Conservation (phyloP, 768 basidiomycete genomes). For the Leccinum subtestaceum region DNA sequence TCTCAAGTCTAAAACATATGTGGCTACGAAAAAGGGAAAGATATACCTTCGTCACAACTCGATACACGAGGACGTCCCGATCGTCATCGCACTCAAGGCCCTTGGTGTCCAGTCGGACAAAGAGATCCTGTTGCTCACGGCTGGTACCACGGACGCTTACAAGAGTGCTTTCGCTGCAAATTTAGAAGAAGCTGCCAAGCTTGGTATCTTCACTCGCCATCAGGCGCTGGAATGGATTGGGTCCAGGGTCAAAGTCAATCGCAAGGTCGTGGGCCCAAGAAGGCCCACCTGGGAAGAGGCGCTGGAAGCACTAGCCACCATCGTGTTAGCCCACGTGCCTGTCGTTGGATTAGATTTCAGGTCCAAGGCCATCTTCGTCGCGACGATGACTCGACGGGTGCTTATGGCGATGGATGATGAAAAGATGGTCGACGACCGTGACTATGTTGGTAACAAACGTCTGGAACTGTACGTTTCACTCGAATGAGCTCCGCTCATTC, state of each 20-base stretch:
- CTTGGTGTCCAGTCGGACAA: conserved; percentile 96
- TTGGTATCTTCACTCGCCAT: conserved; percentile 86
- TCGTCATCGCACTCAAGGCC: conserved; percentile 94
- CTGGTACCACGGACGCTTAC: conserved; percentile 88
- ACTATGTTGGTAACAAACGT: conserved; percentile 99
- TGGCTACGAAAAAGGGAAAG: conserved; percentile 89
- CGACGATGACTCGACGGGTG: conserved; percentile 95
- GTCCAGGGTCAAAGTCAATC: conserved; percentile 84
- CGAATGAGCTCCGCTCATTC: conserved; percentile 4
- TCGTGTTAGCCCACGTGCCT: conserved; percentile 94
- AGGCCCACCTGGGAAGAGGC: conserved; percentile 93
- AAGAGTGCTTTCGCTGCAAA: conserved; percentile 84
- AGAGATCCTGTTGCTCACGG: conserved; percentile 91
- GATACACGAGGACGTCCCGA: conserved; percentile 94
- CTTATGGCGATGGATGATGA: conserved; percentile 96
- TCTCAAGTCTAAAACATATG: conserved; percentile 96
- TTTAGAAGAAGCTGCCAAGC: conserved; percentile 90
- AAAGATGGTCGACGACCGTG: conserved; percentile 96
- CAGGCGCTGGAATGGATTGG: conserved; percentile 97
- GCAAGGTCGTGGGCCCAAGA: conserved; percentile 74
- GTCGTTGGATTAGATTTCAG: conserved; percentile 86
- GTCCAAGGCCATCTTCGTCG: conserved; percentile 94
- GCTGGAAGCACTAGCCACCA: conserved; percentile 92
- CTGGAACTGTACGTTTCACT: conserved; percentile 78
- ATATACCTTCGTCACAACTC: conserved; percentile 98